Conservation (phyloP, 2,329 filamentous ascomycete genomes). For the Verticillium zaregamsianum region DNA sequence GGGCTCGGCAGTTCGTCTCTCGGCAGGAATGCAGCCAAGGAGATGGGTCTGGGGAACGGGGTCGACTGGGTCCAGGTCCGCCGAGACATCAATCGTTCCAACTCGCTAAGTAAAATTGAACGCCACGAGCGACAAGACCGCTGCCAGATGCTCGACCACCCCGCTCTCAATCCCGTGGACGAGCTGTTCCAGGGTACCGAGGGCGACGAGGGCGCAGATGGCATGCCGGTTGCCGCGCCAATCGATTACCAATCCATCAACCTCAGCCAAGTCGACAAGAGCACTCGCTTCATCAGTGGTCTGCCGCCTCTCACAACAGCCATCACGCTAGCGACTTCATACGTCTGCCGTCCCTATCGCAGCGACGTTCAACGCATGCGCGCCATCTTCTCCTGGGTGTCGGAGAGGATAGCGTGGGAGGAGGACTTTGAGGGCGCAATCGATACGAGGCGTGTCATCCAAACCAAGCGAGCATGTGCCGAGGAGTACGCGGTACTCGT, state of each 20-base stretch:
- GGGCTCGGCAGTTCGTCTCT: slow-evolving; percentile 29
- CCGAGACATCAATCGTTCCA: slow-evolving; percentile 91
- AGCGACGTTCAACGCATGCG: slow-evolving; percentile 90
- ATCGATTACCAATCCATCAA: slow-evolving; percentile 79
- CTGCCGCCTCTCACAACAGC: slow-evolving; percentile 80
- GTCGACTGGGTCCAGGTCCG: slow-evolving; percentile 97
- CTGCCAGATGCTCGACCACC: slow-evolving; percentile 91
- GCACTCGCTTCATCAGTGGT: slow-evolving; percentile 81
- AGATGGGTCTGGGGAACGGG: slow-evolving; percentile 61
- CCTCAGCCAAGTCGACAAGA: slow-evolving; percentile 88
- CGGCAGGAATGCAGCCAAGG: slow-evolving; percentile 53
- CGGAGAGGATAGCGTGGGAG: slow-evolving; percentile 94
- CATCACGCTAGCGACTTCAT: slow-evolving; percentile 78
- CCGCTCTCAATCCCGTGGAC: slow-evolving; percentile 83
- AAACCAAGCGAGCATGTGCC: slow-evolving; percentile 77
- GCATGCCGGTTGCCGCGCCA: slow-evolving; percentile 74
- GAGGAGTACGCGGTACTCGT: slow-evolving; percentile 88
- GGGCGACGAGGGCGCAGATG: slow-evolving; percentile 86
- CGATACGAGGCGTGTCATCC: slow-evolving; percentile 79
- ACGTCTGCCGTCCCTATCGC: slow-evolving; percentile 89
- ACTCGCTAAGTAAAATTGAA: slow-evolving; percentile 87
- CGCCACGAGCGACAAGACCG: slow-evolving; percentile 78
- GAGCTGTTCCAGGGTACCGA: slow-evolving; percentile 80
- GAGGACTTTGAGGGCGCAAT: slow-evolving; percentile 85
- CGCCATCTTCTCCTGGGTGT: slow-evolving; percentile 95